Evolutionary conservation across 169 alveolate genomes (phyloP).

Genomic region (Fabrea salina): DNA sequence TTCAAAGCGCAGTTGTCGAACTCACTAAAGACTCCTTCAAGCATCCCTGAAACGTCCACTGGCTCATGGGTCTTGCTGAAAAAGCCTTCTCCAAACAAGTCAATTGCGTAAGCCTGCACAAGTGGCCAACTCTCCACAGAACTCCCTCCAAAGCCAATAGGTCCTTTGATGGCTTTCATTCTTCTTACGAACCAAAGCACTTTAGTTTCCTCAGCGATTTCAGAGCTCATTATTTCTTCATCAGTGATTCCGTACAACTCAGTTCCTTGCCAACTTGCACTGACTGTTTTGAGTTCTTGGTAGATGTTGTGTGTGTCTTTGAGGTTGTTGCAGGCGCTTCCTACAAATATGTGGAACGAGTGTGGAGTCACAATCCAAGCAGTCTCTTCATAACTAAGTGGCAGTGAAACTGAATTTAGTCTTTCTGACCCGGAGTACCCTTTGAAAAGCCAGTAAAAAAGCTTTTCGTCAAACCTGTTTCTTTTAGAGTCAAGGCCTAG

Average conservation of each 20-base stretch:
- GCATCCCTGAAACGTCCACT: neutral
- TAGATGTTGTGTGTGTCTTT: neutral
- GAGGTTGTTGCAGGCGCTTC: slow-evolving; percentile 26
- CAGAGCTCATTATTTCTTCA: slow-evolving; percentile 3
- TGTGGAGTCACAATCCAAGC: slow-evolving; percentile 28
- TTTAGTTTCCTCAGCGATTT: slow-evolving; percentile 25
- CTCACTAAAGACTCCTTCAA: neutral
- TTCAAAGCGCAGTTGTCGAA: neutral
- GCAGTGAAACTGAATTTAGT: slow-evolving; percentile 11
- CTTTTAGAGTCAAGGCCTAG: slow-evolving; percentile 13
- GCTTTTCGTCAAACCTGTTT: neutral
- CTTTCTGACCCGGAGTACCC: slow-evolving; percentile 9
- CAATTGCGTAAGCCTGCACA: slow-evolving; percentile 25
- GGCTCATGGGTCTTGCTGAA: slow-evolving; percentile 4
- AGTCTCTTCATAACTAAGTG: slow-evolving; percentile 3
- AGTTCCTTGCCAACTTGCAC: neutral
- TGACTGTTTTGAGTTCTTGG: neutral
- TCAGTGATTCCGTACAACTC: neutral
- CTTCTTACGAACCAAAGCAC: slow-evolving; percentile 15
- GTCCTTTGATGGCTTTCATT: slow-evolving; percentile 5
- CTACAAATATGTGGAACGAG: slow-evolving; percentile 12
- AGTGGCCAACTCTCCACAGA: slow-evolving; percentile 19
- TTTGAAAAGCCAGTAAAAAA: slow-evolving; percentile 15
- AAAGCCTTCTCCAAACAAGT: slow-evolving; percentile 11
- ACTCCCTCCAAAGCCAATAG: neutral